These are phyloP conservation scores for Gastrolobium bilobum DNA, from an alignment of 306 rosid genomes.

Conservation along the genomic window DNA sequence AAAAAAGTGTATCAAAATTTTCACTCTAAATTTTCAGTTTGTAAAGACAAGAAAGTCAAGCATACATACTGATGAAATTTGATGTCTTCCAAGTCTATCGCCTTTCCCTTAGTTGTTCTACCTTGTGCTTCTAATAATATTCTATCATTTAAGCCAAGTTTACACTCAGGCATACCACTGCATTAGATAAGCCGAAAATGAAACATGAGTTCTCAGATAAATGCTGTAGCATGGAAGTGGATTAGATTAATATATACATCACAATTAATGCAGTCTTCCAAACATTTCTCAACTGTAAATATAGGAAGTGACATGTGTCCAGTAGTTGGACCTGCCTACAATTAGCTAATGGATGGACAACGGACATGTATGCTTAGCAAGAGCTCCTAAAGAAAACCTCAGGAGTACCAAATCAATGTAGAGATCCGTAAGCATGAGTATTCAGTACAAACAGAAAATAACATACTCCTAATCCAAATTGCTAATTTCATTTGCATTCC, in stretches of 20 bases:
- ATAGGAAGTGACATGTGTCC: constrained; percentile 23
- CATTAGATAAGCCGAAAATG: constrained; percentile 49
- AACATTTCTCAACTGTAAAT: constrained; percentile 19
- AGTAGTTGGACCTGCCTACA: constrained; percentile 35
- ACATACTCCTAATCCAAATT: constrained; percentile 11
- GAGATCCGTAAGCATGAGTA: background rate
- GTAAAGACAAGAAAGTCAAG: constrained; percentile 50
- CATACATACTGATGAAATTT: constrained; percentile 94
- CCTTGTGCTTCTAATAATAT: constrained; percentile 88
- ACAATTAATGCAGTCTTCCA: constrained; percentile 20
- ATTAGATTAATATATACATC: constrained; percentile 33
- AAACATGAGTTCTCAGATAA: constrained; percentile 47
- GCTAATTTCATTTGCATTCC: constrained; percentile 32
- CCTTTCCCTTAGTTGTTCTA: constrained; percentile 84
- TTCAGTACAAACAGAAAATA: constrained; percentile 13
- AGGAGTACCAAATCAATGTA: constrained; percentile 26
- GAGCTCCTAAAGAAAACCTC: constrained; percentile 22
- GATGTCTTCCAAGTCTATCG: constrained; percentile 97
- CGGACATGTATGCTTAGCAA: constrained; percentile 19
- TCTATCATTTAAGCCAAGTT: constrained; percentile 96
- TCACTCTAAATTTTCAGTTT: constrained; percentile 23
- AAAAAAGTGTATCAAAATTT: constrained; percentile 31
- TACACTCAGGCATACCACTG: constrained; percentile 99
- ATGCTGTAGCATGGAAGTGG: constrained; percentile 23
- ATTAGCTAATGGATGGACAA: constrained; percentile 6